A percentile compares a stretch with the other conserved stretches of the same genome.
These are phyloP conservation scores for Eucalyptus victrix DNA, from an alignment of 345 rosid genomes.

Conservation along the genomic window DNA sequence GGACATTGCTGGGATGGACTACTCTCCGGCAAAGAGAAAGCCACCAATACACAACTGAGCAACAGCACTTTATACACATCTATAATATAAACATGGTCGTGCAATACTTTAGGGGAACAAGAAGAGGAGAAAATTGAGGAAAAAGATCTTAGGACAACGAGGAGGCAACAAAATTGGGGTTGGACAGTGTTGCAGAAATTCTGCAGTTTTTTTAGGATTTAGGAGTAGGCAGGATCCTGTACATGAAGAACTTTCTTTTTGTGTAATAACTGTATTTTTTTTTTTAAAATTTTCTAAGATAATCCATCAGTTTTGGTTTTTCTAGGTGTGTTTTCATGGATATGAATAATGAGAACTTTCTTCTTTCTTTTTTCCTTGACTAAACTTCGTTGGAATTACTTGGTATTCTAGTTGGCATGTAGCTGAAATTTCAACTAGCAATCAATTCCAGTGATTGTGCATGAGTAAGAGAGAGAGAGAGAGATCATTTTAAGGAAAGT, in stretches of 20 bases:
- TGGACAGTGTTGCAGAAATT: conserved; percentile 32
- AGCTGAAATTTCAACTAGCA: not conserved
- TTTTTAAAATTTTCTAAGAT: not conserved
- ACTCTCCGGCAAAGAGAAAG: conserved; percentile 45
- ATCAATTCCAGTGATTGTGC: not conserved
- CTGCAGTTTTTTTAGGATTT: conserved; percentile 23
- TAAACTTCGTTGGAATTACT: not conserved
- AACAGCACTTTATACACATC: not conserved
- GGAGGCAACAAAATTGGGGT: not conserved
- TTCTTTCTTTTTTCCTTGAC: not conserved
- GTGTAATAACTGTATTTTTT: not conserved
- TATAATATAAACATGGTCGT: not conserved
- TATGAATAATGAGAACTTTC: not conserved
- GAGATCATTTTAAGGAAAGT: too few relatives aligned
- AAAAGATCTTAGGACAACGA: not conserved
- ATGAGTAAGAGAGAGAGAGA: not conserved
- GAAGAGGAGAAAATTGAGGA: not conserved
- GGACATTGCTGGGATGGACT: conserved; percentile 34
- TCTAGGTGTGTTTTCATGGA: not conserved
- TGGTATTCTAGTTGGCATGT: not conserved
- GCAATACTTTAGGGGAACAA: not conserved
- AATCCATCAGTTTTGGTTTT: not conserved
- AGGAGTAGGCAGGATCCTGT: not conserved
- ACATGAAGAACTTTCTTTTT: not conserved
- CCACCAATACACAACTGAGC: conserved; percentile 43